Conservation (phyloP, 2,329 filamentous ascomycete species). For the Monosporascus sp. region DNA sequence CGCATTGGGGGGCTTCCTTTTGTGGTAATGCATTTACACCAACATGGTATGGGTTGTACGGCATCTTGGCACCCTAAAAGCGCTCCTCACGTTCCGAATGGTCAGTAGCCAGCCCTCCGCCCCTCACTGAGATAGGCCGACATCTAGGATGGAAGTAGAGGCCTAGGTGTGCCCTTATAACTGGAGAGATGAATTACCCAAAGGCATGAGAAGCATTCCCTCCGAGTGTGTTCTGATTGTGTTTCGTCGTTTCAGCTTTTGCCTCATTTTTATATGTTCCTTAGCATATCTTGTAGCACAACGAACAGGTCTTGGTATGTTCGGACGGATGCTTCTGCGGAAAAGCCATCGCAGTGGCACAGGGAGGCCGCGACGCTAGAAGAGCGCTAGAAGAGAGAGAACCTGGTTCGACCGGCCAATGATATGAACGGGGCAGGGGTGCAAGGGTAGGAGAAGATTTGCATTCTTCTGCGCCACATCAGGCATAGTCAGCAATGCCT, state of each 20-base stretch:
- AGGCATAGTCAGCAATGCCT: neutral
- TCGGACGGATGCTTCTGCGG: neutral
- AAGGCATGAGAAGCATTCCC: too few relatives aligned
- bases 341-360: neutral
- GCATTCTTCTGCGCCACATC: neutral
- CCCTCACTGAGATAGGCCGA: too few relatives aligned
- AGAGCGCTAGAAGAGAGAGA: slow-evolving; percentile 30
- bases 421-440: slow-evolving; percentile 3
- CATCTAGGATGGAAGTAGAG: too few relatives aligned
- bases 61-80: neutral
- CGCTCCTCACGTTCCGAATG: too few relatives aligned
- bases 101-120: too few relatives aligned
- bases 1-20: neutral
- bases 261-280: too few relatives aligned
- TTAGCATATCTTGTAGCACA: neutral
- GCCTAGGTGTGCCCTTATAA: too few relatives aligned
- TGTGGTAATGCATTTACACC: neutral
- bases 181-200: too few relatives aligned
- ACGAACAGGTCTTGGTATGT: slow-evolving; percentile 2
- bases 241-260: too few relatives aligned
- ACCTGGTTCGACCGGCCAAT: slow-evolving; percentile 16
- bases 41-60: neutral
- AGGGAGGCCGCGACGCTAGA: slow-evolving; percentile 27
- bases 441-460: neutral
- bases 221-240: too few relatives aligned